Evolutionary conservation across 257 asterid species (phyloP).

Genomic region (Capsicum rhomboideum): DNA sequence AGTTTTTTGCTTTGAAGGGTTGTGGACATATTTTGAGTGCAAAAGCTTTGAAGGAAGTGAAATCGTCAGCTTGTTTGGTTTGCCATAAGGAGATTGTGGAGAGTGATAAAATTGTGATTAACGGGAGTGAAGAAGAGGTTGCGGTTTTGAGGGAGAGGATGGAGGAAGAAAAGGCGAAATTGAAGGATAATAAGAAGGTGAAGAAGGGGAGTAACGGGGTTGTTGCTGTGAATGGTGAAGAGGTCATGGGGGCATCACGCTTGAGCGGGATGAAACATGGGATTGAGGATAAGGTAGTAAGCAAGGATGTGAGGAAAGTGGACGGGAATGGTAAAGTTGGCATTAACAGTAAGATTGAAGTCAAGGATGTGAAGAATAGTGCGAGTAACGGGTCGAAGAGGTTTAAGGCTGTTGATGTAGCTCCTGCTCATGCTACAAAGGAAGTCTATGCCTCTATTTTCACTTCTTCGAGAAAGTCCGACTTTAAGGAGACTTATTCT

Average conservation of each 20-base stretch:
- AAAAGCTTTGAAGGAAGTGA: slow-evolving; percentile 85
- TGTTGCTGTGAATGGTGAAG: slow-evolving; percentile 17
- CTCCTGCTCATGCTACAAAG: slow-evolving; percentile 62
- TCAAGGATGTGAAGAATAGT: slow-evolving; percentile 8
- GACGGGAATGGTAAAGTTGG: slow-evolving; percentile 15
- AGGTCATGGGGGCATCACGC: slow-evolving; percentile 18
- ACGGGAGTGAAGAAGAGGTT: slow-evolving; percentile 88
- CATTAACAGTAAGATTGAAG: slow-evolving; percentile 19
- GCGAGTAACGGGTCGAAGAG: slow-evolving; percentile 40
- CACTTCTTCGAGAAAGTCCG: slow-evolving; percentile 73
- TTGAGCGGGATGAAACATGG: slow-evolving; percentile 61
- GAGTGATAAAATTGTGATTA: slow-evolving; percentile 65
- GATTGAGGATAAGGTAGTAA: slow-evolving; percentile 27
- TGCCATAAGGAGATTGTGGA: slow-evolving; percentile 68
- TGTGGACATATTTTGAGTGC: slow-evolving; percentile 93
- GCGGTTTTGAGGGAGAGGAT: slow-evolving; percentile 59
- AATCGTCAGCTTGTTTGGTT: slow-evolving; percentile 61
- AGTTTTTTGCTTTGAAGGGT: slow-evolving; percentile 47
- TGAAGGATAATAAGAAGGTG: slow-evolving; percentile 40
- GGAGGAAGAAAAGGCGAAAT: slow-evolving; percentile 44
- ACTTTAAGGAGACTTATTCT: slow-evolving; percentile 73
- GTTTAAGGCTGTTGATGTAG: slow-evolving; percentile 50
- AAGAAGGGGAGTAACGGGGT: slow-evolving; percentile 2
- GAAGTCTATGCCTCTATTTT: slow-evolving; percentile 76
- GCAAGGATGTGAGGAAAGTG: slow-evolving; percentile 6